These are phyloP conservation scores for Dalbergia oliveri DNA, from an alignment of 306 rosid species.

Conservation along the genomic window DNA sequence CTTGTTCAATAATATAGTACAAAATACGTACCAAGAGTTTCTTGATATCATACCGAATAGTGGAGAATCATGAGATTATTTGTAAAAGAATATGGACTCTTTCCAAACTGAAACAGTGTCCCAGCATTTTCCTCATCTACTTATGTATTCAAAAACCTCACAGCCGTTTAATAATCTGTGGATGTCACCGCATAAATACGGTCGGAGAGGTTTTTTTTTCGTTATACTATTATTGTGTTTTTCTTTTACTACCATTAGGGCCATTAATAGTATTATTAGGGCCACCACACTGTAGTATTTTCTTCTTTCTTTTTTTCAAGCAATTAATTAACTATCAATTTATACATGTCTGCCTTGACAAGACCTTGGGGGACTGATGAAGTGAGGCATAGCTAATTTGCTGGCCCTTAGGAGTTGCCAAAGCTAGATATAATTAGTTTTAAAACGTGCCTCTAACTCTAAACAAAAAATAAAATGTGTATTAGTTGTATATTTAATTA, in stretches of 20 bases:
- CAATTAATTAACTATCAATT: conserved; percentile 1
- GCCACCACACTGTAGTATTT: too few species aligned
- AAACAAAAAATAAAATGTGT: background rate
- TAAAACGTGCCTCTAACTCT: background rate
- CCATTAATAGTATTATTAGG: background rate
- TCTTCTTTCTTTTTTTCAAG: background rate
- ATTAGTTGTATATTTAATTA: background rate
- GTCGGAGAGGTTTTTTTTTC: too few species aligned
- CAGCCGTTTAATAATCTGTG: too few species aligned
- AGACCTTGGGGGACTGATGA: background rate
- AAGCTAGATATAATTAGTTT: background rate
- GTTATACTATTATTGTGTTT: too few species aligned
- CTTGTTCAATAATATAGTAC: too few species aligned
- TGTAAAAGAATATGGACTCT: background rate
- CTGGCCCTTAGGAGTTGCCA: conserved; percentile 18
- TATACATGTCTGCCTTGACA: background rate
- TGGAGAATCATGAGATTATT: background rate
- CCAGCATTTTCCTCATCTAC: too few species aligned
- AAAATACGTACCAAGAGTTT: background rate
- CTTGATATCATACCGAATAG: background rate
- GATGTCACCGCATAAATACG: too few species aligned
- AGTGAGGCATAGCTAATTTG: conserved; percentile 20
- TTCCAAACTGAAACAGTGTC: background rate
- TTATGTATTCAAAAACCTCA: too few species aligned
- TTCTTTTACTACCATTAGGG: too few species aligned